These are phyloP conservation scores for Podospora didyma DNA, from an alignment of 495 filamentous ascomycete species.

Conservation along the genomic window DNA sequence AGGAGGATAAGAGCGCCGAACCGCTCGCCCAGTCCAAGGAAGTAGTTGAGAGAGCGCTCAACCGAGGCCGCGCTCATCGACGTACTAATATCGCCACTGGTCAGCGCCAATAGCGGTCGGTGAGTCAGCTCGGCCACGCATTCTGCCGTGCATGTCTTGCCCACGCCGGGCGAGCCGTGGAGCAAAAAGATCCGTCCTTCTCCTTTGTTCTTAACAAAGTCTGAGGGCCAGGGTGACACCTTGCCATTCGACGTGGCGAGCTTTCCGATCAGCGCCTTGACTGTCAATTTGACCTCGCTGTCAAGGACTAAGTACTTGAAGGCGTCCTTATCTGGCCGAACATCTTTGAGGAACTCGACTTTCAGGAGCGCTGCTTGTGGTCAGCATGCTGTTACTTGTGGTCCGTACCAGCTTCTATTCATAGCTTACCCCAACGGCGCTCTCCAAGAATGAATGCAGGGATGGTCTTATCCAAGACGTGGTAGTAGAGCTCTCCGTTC, in stretches of 20 bases:
- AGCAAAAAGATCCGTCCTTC: conserved; percentile 50
- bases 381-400: not conserved
- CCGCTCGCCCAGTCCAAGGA: conserved; percentile 36
- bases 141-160: conserved; percentile 48
- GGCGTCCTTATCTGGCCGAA: conserved; percentile 24
- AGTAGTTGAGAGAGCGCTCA: conserved; percentile 36
- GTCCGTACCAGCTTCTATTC: not conserved
- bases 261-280: conserved; percentile 39
- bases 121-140: conserved; percentile 36
- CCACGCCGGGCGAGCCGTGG: conserved; percentile 49
- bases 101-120: conserved; percentile 36
- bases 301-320: conserved; percentile 41
- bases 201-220: conserved; percentile 45
- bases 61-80: conserved; percentile 22
- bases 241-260: conserved; percentile 32
- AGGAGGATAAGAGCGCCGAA: conserved; percentile 41
- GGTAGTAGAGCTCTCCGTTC: conserved; percentile 28
- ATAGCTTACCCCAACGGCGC: conserved; percentile 31
- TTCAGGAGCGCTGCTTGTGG: conserved; percentile 7
- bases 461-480: conserved; percentile 28
- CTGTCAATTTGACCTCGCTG: conserved; percentile 34
- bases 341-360: conserved; percentile 14
- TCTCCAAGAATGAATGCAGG: conserved; percentile 36
- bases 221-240: conserved; percentile 31
- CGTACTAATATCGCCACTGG: conserved; percentile 35